Base-by-base conservation (phyloP, 345 rosid genomes). In the Conringia planisiliqua region DNA sequence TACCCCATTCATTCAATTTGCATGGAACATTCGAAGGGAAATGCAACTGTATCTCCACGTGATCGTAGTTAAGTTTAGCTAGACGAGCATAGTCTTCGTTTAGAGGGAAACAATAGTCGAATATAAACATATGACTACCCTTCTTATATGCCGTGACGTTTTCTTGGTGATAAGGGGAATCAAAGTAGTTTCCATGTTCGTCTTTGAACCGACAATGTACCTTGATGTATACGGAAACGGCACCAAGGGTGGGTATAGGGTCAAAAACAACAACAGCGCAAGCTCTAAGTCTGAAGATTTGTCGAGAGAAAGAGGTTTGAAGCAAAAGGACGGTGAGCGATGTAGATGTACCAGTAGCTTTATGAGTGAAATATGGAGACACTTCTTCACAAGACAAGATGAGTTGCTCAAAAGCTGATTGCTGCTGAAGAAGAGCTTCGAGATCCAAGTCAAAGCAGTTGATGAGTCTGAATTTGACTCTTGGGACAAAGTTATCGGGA, bases 31-130 rank as follows among this genome's bases (percentile, higher is more conserved):
- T 6, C 1, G 5, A 46, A 40, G 12, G 13, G 1, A 55, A 9
- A 40, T 39, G 63, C 40, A 29, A 12, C 10, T 62, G 62, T 29
- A 72, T 7, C 38, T 62, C 62, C 54, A 72, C 54, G 4, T 71
- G 51, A 12, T 70, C 66, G 0, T 70, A 58, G 24, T 32, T 33
- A 2, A 14, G 12, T 4, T 35, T 5, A 71, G 17, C 2, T 6
- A n/a, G 38, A 36, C 18, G 48, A 48, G 20, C 39, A 24, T 12
- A 7, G 2, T 16, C 60, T n/a, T 24, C 1, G 18, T 36, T 60
- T 24, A 50, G 39, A 60, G 51, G 30, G 27, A 68, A 2, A n/a
- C 10, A 1, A 26, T 17, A 38, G 3, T 39, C 51, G 0, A 68
- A 26, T 38, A 54, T 24, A 56, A 18, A 2, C 22, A 56, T 10